Evolutionary conservation across 2,329 filamentous ascomycete genomes (phyloP), one percentile per base, ranked within the genome.

Genomic region (Aspergillus bombycis): DNA sequence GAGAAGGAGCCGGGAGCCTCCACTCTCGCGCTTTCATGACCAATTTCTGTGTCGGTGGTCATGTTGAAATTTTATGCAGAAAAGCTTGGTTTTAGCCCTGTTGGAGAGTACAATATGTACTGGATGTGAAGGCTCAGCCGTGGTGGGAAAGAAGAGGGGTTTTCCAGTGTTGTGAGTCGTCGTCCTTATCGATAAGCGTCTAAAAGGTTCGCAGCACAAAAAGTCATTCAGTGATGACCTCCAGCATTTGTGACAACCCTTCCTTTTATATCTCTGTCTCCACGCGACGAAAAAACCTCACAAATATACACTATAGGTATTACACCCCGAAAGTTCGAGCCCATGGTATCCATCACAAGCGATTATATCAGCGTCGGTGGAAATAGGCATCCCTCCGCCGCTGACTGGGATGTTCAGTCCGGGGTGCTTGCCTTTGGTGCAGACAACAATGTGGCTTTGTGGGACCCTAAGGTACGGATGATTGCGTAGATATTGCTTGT

Each of bases 381-480:
- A 54, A 99, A 98, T 78, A 86, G 94, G 71, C 92, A 98, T 72
- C 91, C 94, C 21, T 89, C 90, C 19, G 91, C 93, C 32, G 94
- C 94, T 32, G 94, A 98, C 80, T 99, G 95, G 95, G 88, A 91
- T 74, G 74, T 80, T 23, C 80, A 85, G 67, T 81, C 82, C 23
- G 91, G 91, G 11, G 76, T 93, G 52, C 83, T 99, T 60, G 95
- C 93, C 34, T 99, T 92, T 80, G 95, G 95, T 36, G 90, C 94
- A 10, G 92, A 96, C 78, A 89, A 89, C 70, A 95, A 95, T 79
- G 86, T 99, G 70, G 94, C 93, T 50, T 75, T 98, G 46, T 99
- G 95, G 95, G 84, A 88, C 74, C 93, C 93, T 61, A 78, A 85
- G 75, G 92, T 94, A 83, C 79, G 88, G 16, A 52, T 28, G 12